Base-by-base conservation (phyloP, 1,284 basidiomycete species). In the Apiotrichum mycotoxinovorans region DNA sequence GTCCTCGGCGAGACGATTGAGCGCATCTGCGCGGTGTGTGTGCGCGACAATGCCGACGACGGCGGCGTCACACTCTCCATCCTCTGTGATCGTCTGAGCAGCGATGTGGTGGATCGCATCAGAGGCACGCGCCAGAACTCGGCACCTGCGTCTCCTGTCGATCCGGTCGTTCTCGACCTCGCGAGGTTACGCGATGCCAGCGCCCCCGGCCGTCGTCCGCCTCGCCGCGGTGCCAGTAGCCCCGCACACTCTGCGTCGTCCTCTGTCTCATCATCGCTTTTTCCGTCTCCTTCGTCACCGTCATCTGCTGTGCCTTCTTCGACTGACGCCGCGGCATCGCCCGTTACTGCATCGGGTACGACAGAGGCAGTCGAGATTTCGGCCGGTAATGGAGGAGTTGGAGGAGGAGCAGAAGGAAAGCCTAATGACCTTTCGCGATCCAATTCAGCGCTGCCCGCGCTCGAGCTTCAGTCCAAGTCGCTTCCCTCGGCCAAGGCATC, bases 1-100 rank as follows among this genome's bases (percentile, higher is more conserved):
- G 49, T 67, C 20, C 51, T 68, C 15, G 56, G 60, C 33, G 63
- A 69, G 23, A 42, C 59, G 26, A 56, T 65, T 42, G 71, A 73
- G 55, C 60, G 70, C 40, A 56, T 75, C 10, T 75, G 73, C 53
- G 65, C 63, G 4, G 48, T 60, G 26, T 74, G 70, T 49, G 62
- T 67, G 25, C 53, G 61, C 34, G 48, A 42, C 7, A 33, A 54
- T 27, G n/a, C 14, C 26, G 20, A 20, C 25, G 44, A 51, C 23
- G 35, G 27, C 20, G 50, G 33, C 48, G 57, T 26, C 35, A 37
- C 22, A 27, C 53, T 23, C 45, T 46, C 15, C 26, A 23, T 20
- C 55, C 62, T n/a, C 26, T 63, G 43, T 47, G 59, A 10, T 4
- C 54, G 42, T 22, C 22, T 51, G 23, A 20, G 37, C 45, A 34